Conservation (phyloP, 768 basidiomycete genomes). For the Podaxis sp. region DNA sequence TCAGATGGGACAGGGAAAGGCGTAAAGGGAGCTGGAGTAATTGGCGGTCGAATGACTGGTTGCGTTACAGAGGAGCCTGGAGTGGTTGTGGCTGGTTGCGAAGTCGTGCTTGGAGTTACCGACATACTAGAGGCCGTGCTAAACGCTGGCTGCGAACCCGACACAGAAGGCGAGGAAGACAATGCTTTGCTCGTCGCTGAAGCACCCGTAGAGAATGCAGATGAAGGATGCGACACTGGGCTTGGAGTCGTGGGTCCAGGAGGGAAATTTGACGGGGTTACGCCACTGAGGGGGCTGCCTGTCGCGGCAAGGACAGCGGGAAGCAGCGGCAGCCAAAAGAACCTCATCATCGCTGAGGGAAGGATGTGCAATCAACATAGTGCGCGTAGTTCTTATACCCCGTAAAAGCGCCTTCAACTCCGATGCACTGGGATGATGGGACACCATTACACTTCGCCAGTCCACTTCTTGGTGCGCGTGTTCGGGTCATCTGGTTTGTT, state of each 20-base stretch:
- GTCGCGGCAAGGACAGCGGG: conserved; percentile 6
- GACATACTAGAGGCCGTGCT: background rate
- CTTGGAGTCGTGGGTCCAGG: background rate
- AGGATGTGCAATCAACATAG: background rate
- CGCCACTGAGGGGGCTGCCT: background rate
- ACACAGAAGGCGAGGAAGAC: background rate
- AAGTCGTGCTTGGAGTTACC: background rate
- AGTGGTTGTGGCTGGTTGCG: background rate
- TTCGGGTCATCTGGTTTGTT: background rate
- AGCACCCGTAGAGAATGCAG: background rate
- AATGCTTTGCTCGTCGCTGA: background rate
- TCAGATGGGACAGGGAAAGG: conserved; percentile 65
- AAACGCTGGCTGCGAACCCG: background rate
- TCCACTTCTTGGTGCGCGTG: background rate
- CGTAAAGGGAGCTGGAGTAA: conserved; percentile 41
- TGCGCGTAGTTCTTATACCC: conserved; percentile 7
- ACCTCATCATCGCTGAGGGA: conserved; percentile 5
- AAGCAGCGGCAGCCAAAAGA: conserved; percentile 7
- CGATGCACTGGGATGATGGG: background rate
- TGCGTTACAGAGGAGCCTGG: conserved; percentile 7
- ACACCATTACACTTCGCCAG: background rate
- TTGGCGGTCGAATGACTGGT: conserved; percentile 12
- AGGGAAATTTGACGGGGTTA: background rate
- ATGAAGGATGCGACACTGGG: background rate
- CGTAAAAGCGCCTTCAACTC: background rate